Percentiles rank a stretch among this genome's conserved stretches.
Conservation (phyloP, 768 basidiomycete species). For the Calocybe cyanea region DNA sequence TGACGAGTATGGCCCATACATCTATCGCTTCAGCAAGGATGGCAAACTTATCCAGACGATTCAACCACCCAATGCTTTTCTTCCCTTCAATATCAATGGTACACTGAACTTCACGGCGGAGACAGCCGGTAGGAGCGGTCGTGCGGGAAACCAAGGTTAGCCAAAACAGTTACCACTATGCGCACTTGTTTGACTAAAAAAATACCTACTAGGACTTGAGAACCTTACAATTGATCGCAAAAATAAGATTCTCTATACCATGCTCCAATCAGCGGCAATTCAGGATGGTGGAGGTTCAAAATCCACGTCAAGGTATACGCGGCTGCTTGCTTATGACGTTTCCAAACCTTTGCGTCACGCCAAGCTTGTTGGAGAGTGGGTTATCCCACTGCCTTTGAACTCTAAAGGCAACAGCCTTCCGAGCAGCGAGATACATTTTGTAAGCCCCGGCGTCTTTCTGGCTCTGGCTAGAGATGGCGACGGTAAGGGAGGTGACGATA, state of each 20-base stretch:
- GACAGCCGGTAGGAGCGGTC: slow-evolving; percentile 46
- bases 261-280: slow-evolving; percentile 59
- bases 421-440: slow-evolving; percentile 56
- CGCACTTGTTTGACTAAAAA: not conserved
- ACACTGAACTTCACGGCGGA: slow-evolving; percentile 50
- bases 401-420: slow-evolving; percentile 47
- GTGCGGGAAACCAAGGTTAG: slow-evolving; percentile 52
- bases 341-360: slow-evolving; percentile 30
- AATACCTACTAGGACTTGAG: slow-evolving; percentile 44
- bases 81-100: slow-evolving; percentile 43
- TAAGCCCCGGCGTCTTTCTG: slow-evolving; percentile 52
- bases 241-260: slow-evolving; percentile 50
- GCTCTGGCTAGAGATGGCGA: slow-evolving; percentile 57
- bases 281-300: slow-evolving; percentile 56
- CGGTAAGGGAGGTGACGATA: slow-evolving; percentile 51
- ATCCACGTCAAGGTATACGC: slow-evolving; percentile 46
- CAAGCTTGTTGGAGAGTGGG: slow-evolving; percentile 50
- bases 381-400: slow-evolving; percentile 53
- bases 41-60: slow-evolving; percentile 54
- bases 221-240: slow-evolving; percentile 48
- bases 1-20: slow-evolving; percentile 69
- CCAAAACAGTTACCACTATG: not conserved
- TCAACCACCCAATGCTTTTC: slow-evolving; percentile 52
- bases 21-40: slow-evolving; percentile 47
- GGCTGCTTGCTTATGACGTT: slow-evolving; percentile 55